A percentile compares a stretch with the other conserved stretches of the same genome.
Evolutionary conservation across 441 rosid genomes (phyloP).

Genomic region (Adansonia grandidieri): DNA sequence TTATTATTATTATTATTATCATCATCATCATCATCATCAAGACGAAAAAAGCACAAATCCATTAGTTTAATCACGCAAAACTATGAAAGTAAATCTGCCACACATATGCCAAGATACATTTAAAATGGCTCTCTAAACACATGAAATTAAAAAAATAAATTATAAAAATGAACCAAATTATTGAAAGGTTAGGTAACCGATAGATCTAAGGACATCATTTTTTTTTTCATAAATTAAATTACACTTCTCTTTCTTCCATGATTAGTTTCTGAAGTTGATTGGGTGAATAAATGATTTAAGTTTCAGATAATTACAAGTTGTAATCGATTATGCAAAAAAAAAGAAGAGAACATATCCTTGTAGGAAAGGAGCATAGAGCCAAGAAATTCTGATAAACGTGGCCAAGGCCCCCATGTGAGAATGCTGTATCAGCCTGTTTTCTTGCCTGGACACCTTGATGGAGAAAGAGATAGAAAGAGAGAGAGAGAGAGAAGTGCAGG

Average conservation of each 20-base stretch:
- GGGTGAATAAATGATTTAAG: not conserved
- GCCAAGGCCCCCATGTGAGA: constrained; percentile 27
- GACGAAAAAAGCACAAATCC: not conserved
- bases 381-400: constrained; percentile 21
- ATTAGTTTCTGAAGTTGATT: not conserved
- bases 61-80: constrained; percentile 15
- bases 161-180: constrained; percentile 18
- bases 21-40: not conserved
- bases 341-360: constrained; percentile 18
- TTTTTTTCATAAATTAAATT: not conserved
- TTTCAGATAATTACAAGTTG: constrained; percentile 20
- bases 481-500: not conserved
- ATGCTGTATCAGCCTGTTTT: constrained; percentile 20
- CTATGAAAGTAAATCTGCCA: constrained; percentile 21
- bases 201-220: constrained; percentile 25
- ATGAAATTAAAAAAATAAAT: not conserved
- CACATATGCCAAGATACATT: constrained; percentile 28
- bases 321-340: not conserved
- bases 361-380: constrained; percentile 23
- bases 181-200: constrained; percentile 29
- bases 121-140: constrained; percentile 21
- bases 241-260: constrained; percentile 24
- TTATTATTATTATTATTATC: not conserved
- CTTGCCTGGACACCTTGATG: not conserved
- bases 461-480: not conserved